Evolutionary conservation across 192 early-diverging fungal species (phyloP), one percentile per base, ranked within the genome.

Genomic region (Backusella morwellensis): DNA sequence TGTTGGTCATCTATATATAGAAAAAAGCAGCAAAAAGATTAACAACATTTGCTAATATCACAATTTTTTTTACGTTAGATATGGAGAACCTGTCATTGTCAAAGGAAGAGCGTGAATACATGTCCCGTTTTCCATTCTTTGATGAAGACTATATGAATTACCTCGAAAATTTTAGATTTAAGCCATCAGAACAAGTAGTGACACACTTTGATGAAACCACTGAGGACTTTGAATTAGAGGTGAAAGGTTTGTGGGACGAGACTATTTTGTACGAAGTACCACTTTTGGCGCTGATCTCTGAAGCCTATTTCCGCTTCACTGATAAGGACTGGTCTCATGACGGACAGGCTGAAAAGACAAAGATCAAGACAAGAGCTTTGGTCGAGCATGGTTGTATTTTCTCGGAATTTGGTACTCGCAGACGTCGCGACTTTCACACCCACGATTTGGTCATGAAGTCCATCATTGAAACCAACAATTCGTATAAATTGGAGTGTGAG

Each of bases 251-350:
- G 23, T 95, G 94, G 94, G 72, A 83, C 35, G 86, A 93, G 32
- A 86, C 88, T 0, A 95, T 95, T 44, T 85, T 95, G 12, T 95
- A 94, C 73, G 94, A 95, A 75, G 91, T 95, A 2, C 85, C 90
- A 2, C 44, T 95, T 41, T 70, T 95, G 26, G 87, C 92, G 0
- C 84, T 95, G 4, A 78, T 95, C 12, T 91, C 90, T 0, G 92
- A 93, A 75, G 82, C 90, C 7, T 93, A 91, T 54, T 94, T 91
- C 79, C 83, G 82, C 1, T 88, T 85, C 68, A 88, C 91, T 3
- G 93, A 95, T 72, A 84, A 76, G 8, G 90, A 92, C 76, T 95
- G 94, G 94, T 78, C 80, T 52, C 85, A 90, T 63, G 81, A 80
- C 0, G 88, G 88, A 17, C 93, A 94, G 74, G 71, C 76, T 4